phyloP scores from a whole-genome alignment of 2,329 filamentous ascomycete genomes.

The Talaromyces islandicus region DNA sequence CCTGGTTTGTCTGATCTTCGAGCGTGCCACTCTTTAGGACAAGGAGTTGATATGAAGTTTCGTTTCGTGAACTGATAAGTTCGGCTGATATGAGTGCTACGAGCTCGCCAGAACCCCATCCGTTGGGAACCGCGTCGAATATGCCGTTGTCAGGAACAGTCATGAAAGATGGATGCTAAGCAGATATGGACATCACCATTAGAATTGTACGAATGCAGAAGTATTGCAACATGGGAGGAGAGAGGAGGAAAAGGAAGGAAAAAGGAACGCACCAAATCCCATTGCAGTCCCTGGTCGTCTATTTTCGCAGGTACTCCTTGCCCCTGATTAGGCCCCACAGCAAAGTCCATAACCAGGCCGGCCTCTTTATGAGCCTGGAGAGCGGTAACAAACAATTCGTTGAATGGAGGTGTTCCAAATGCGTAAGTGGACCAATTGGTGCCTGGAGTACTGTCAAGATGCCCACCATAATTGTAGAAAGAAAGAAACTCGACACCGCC shows the following conservation, averaged over 20 bases:
- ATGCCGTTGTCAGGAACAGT: too few relatives aligned
- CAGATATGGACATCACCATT: too few relatives aligned
- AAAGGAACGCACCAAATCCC: too few relatives aligned
- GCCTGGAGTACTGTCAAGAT: conserved; percentile 3
- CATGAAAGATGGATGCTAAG: too few relatives aligned
- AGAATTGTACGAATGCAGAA: too few relatives aligned
- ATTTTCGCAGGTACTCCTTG: too few relatives aligned
- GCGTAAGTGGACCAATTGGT: conserved; percentile 35
- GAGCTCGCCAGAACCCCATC: conserved; percentile 32
- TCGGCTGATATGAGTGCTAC: conserved; percentile 19
- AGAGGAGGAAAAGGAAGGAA: too few relatives aligned
- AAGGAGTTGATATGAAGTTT: conserved; percentile 6
- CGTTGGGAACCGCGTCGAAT: conserved; percentile 17
- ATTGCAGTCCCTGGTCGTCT: too few relatives aligned
- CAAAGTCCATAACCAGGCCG: conserved; percentile 40
- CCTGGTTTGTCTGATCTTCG: too few relatives aligned
- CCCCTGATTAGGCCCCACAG: conserved; percentile 29
- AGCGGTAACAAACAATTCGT: conserved; percentile 20
- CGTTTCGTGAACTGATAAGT: conserved; percentile 13
- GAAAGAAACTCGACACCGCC: conserved; percentile 1
- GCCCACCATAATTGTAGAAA: conserved; percentile 3
- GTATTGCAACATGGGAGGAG: too few relatives aligned
- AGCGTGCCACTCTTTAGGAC: too few relatives aligned
- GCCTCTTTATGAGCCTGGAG: conserved; percentile 29
- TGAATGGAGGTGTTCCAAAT: conserved; percentile 31